phyloP scores from a whole-genome alignment of 129 eudicot genomes.

The Tanacetum coccineum region DNA sequence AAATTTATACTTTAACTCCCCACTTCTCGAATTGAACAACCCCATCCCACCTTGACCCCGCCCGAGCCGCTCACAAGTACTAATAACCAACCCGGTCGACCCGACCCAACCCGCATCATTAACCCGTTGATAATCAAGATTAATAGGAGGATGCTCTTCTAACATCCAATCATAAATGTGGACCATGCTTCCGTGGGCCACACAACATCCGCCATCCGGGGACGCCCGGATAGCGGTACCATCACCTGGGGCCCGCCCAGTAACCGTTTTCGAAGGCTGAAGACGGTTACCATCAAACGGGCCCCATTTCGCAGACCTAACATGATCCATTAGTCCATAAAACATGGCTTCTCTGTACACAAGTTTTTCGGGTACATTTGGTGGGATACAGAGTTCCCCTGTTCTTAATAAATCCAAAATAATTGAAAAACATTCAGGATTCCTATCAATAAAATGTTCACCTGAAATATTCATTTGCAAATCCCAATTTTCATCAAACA shows the following conservation, averaged over 20 bases:
- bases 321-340: slow-evolving; percentile 73
- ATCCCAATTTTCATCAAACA: slow-evolving; percentile 88
- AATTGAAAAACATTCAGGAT: slow-evolving; percentile 80
- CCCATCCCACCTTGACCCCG: slow-evolving; percentile 71
- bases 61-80: slow-evolving; percentile 50
- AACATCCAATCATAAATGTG: slow-evolving; percentile 96
- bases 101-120: slow-evolving; percentile 87
- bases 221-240: slow-evolving; percentile 91
- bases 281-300: slow-evolving; percentile 83
- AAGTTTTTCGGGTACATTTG: slow-evolving; percentile 59
- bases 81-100: slow-evolving; percentile 54
- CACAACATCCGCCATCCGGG: slow-evolving; percentile 96
- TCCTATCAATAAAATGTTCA: slow-evolving; percentile 79
- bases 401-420: slow-evolving; percentile 83
- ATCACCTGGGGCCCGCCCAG: slow-evolving; percentile 85
- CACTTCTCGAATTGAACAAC: slow-evolving; percentile 55
- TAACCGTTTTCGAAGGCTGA: slow-evolving; percentile 42
- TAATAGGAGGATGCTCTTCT: slow-evolving; percentile 70
- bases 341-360: slow-evolving; percentile 72
- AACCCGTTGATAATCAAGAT: slow-evolving; percentile 84
- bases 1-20: slow-evolving; percentile 66
- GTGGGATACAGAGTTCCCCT: slow-evolving; percentile 66
- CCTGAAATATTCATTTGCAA: slow-evolving; percentile 34
- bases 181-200: slow-evolving; percentile 92
- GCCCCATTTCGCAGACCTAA: slow-evolving; percentile 85